Evolutionary conservation across 1,139 yeast genomes (phyloP).

Genomic region (Taphrina pruni): DNA sequence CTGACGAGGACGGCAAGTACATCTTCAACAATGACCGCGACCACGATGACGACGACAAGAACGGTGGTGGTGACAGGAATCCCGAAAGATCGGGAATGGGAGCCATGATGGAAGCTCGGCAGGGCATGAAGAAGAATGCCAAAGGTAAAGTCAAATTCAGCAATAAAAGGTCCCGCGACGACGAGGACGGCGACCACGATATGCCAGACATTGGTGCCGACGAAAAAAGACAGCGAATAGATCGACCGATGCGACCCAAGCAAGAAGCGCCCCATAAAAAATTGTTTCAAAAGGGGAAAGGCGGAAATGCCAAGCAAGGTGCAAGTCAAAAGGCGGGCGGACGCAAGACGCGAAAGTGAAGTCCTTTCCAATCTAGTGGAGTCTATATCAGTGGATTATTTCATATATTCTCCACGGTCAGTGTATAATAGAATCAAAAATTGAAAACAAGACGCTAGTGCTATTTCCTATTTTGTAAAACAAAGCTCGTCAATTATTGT

Average conservation of each 20-base stretch:
- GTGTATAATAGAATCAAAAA: not conserved
- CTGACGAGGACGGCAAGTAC: conserved; percentile 54
- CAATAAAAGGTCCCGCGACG: conserved; percentile 62
- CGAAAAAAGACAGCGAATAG: conserved; percentile 14
- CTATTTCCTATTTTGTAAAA: too few relatives aligned
- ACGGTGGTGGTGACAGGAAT: conserved; percentile 52
- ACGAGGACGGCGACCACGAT: conserved; percentile 62
- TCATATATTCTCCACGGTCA: not conserved
- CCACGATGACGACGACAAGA: conserved; percentile 59
- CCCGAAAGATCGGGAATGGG: conserved; percentile 14
- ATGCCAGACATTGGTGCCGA: conserved; percentile 18
- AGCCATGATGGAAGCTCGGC: conserved; percentile 39
- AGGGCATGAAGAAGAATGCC: conserved; percentile 39
- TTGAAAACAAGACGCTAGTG: too few relatives aligned
- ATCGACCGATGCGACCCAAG: conserved; percentile 22
- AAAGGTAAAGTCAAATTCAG: conserved; percentile 49
- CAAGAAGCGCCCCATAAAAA: conserved; percentile 21
- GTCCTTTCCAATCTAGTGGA: too few relatives aligned
- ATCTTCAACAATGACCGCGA: conserved; percentile 50
- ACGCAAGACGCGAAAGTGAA: conserved; percentile 38
- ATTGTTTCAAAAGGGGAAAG: conserved; percentile 29
- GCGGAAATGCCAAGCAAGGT: conserved; percentile 35
- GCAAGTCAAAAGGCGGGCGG: conserved; percentile 38
- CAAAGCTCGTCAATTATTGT: too few relatives aligned
- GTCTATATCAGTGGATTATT: too few relatives aligned